Percentiles rank a stretch among this genome's conserved stretches.
Conservation (phyloP, 106 monocot genomes). For the Platanthera guangdongensis region DNA sequence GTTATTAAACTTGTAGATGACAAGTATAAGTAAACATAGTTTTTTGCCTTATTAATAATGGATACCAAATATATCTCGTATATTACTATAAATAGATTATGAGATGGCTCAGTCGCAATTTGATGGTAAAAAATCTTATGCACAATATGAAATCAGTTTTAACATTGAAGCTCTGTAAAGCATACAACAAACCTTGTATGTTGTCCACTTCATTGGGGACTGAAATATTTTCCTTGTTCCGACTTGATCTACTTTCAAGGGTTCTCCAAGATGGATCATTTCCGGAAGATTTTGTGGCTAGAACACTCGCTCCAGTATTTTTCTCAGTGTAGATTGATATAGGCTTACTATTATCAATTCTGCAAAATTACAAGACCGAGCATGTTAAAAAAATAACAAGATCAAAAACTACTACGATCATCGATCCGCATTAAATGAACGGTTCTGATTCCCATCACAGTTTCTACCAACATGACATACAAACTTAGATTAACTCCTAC, state of each 20-base stretch:
- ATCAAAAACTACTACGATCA: too few species aligned
- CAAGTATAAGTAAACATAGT: too few species aligned
- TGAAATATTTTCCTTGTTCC: conserved; percentile 86
- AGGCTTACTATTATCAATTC: conserved; percentile 37
- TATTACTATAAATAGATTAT: too few species aligned
- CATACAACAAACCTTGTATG: conserved; percentile 52
- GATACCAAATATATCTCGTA: too few species aligned
- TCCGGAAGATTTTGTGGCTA: conserved; percentile 13
- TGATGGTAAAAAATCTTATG: not conserved
- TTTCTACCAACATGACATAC: too few species aligned
- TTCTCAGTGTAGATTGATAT: conserved; percentile 66
- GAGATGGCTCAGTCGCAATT: conserved; percentile 9
- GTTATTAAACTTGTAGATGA: too few species aligned
- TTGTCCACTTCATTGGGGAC: conserved; percentile 69
- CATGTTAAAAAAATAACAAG: not conserved
- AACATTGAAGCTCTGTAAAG: not conserved
- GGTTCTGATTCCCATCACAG: too few species aligned
- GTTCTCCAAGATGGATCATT: conserved; percentile 48
- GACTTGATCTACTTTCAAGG: conserved; percentile 47
- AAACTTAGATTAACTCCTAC: too few species aligned
- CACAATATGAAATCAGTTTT: not conserved
- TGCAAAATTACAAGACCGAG: conserved; percentile 10
- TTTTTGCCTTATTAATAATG: too few species aligned
- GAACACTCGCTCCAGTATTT: conserved; percentile 20
- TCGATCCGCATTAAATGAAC: too few species aligned